These are phyloP conservation scores for Chytriomyces sp. DNA, from an alignment of 192 early-diverging fungal genomes.

Conservation along the genomic window DNA sequence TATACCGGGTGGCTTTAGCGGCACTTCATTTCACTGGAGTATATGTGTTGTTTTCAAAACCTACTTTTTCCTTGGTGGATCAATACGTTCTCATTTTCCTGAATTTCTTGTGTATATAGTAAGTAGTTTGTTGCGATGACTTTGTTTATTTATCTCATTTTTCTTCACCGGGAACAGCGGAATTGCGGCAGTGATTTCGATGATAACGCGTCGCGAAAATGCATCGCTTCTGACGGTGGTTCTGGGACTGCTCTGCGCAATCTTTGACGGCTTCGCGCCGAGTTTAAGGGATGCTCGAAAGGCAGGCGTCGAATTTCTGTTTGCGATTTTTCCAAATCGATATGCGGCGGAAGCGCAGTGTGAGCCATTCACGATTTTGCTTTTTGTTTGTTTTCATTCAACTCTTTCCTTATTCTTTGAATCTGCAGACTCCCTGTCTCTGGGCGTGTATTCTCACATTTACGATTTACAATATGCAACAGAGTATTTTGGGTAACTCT, in stretches of 20 bases:
- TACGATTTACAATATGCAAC: slow-evolving; percentile 7
- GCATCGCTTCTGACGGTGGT: slow-evolving; percentile 40
- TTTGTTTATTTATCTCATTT: background rate
- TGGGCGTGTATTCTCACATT: slow-evolving; percentile 4
- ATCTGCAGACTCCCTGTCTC: background rate
- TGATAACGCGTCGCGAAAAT: slow-evolving; percentile 44
- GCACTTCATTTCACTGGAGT: slow-evolving; percentile 50
- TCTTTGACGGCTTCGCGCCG: slow-evolving; percentile 53
- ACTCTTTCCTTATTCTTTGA: background rate
- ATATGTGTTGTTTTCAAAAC: slow-evolving; percentile 44
- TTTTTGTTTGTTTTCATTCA: background rate
- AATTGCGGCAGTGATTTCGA: slow-evolving; percentile 41
- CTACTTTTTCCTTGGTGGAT: slow-evolving; percentile 27
- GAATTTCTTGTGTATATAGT: slow-evolving; percentile 51
- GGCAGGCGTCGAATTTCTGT: slow-evolving; percentile 31
- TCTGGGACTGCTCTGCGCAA: slow-evolving; percentile 42
- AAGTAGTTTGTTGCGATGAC: background rate
- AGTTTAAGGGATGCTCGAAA: slow-evolving; percentile 33
- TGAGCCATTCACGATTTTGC: background rate
- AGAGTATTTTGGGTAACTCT: slow-evolving; percentile 30
- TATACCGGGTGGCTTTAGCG: slow-evolving; percentile 43
- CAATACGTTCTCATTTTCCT: slow-evolving; percentile 46
- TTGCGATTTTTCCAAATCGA: slow-evolving; percentile 21
- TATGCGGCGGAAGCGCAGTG: slow-evolving; percentile 32
- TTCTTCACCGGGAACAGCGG: slow-evolving; percentile 24